These are phyloP conservation scores for Penicillium capsulatum DNA, from an alignment of 2,329 filamentous ascomycete genomes.

Conservation along the genomic window DNA sequence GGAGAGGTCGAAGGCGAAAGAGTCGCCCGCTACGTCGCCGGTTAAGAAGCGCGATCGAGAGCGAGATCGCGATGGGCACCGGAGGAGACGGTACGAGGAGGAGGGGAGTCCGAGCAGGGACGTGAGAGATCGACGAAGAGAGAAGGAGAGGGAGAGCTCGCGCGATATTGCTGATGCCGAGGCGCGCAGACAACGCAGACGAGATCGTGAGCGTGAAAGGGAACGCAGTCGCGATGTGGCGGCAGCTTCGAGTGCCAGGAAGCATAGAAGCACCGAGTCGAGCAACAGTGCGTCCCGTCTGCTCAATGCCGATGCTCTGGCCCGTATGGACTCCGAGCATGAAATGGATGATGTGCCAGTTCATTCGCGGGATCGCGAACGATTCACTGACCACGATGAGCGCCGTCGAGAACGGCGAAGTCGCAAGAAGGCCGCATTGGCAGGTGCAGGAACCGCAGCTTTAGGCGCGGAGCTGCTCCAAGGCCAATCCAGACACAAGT, in stretches of 20 bases:
- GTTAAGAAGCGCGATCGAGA: constrained; percentile 32
- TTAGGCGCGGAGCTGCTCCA: constrained; percentile 19
- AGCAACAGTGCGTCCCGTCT: constrained; percentile 42
- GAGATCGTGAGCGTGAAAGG: constrained; percentile 19
- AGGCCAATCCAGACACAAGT: constrained; percentile 40
- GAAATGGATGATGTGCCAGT: constrained; percentile 46
- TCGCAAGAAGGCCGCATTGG: constrained; percentile 23
- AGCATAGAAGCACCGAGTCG: constrained; percentile 42
- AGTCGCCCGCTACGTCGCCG: constrained; percentile 37
- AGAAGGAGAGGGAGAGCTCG: constrained; percentile 7
- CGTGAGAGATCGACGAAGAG: constrained; percentile 16
- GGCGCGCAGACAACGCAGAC: constrained; percentile 25
- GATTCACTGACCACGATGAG: constrained; percentile 36
- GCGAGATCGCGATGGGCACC: constrained; percentile 33
- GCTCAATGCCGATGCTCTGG: constrained; percentile 56
- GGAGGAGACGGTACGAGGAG: constrained; percentile 27
- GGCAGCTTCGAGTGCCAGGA: constrained; percentile 20
- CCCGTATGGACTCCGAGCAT: constrained; percentile 62
- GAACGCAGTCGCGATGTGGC: constrained; percentile 15
- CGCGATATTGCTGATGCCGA: constrained; percentile 20
- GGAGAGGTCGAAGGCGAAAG: constrained; percentile 29
- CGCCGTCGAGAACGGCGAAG: constrained; percentile 24
- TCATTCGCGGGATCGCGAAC: constrained; percentile 29
- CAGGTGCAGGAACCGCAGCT: constrained; percentile 10
- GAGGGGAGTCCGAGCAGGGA: constrained; percentile 25